These are phyloP conservation scores for Trametes coccinea DNA, from an alignment of 768 basidiomycete genomes.

Conservation along the genomic window DNA sequence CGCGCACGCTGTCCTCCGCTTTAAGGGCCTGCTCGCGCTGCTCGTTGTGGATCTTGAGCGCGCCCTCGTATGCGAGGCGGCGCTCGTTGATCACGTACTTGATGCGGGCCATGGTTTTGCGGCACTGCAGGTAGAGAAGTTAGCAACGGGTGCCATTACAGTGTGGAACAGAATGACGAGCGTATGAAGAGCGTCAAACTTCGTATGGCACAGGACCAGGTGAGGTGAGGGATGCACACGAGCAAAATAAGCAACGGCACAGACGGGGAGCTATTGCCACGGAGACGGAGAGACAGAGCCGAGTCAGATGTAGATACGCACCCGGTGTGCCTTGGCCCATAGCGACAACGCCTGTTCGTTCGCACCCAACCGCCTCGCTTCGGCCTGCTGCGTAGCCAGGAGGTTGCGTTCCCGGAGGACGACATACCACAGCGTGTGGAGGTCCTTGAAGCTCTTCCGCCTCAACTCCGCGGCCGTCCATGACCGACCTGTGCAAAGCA, in stretches of 20 bases:
- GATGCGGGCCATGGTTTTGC: slow-evolving; percentile 96
- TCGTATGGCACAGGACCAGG: neutral
- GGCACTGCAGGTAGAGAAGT: slow-evolving; percentile 51
- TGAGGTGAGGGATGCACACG: no score
- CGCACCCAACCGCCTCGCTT: slow-evolving; percentile 60
- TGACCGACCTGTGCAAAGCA: slow-evolving; percentile 54
- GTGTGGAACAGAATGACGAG: no score
- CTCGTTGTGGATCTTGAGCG: slow-evolving; percentile 36
- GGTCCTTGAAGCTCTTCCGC: slow-evolving; percentile 86
- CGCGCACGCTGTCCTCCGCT: slow-evolving; percentile 10
- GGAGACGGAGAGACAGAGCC: neutral
- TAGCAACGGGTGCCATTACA: neutral
- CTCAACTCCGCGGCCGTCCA: slow-evolving; percentile 89
- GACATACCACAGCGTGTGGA: slow-evolving; percentile 96
- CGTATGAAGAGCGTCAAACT: no score
- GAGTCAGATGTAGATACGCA: slow-evolving; percentile 7
- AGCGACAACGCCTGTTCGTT: slow-evolving; percentile 3
- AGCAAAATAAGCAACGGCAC: no score
- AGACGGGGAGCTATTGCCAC: no score
- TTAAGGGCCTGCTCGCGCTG: slow-evolving; percentile 19
- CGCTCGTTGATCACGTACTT: slow-evolving; percentile 92
- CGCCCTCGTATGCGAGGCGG: slow-evolving; percentile 78
- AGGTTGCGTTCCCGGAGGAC: slow-evolving; percentile 87
- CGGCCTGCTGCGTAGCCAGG: slow-evolving; percentile 83
- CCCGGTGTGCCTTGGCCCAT: slow-evolving; percentile 21